Evolutionary conservation across 2,329 filamentous ascomycete species (phyloP).

Genomic region (Colletotrichum sp.): DNA sequence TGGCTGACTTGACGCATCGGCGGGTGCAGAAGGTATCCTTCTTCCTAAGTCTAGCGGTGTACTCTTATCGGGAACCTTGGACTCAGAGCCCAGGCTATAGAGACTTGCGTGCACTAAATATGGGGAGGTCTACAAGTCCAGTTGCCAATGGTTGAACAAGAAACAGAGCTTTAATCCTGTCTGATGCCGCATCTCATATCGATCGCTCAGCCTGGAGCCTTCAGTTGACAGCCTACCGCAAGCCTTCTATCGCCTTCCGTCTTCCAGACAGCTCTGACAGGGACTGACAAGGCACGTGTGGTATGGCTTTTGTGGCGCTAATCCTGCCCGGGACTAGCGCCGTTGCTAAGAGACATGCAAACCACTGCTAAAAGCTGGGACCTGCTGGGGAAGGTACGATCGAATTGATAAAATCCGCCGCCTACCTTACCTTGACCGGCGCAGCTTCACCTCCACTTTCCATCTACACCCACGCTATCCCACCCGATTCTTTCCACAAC

Average conservation of each 20-base stretch:
- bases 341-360: conserved; percentile 6
- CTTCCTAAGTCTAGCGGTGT: not conserved
- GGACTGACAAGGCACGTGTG: conserved; percentile 2
- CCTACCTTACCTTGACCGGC: not conserved
- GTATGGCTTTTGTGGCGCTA: not conserved
- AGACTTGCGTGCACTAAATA: not conserved
- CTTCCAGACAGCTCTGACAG: not conserved
- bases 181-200: not conserved
- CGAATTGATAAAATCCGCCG: conserved; percentile 16
- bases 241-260: not conserved
- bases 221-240: not conserved
- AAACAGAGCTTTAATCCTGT: not conserved
- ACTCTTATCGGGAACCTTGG: not conserved
- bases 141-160: not conserved
- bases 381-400: conserved; percentile 20
- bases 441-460: conserved; percentile 9
- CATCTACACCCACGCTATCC: conserved; percentile 8
- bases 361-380: conserved; percentile 15
- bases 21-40: not conserved
- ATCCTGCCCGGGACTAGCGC: not conserved
- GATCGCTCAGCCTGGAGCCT: not conserved
- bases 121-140: not conserved
- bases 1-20: not conserved
- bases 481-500: not conserved
- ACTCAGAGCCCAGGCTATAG: not conserved